A percentile compares a stretch with the other conserved stretches of the same genome.
These are phyloP conservation scores for Datura wrightii DNA, from an alignment of 257 asterid genomes.

Conservation along the genomic window DNA sequence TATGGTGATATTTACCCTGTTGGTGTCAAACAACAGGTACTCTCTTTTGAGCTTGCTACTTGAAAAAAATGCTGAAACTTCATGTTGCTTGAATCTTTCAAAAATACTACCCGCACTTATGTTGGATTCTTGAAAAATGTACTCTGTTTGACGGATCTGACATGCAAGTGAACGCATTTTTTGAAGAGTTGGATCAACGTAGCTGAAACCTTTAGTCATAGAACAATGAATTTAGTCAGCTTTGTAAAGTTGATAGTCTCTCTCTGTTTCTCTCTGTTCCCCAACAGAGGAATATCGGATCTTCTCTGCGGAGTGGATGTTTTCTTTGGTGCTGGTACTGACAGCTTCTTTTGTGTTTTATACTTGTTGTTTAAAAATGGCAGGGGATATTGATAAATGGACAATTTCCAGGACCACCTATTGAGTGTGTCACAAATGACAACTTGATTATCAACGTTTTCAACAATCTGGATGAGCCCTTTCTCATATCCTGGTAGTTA, in stretches of 20 bases:
- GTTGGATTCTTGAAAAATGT: no score
- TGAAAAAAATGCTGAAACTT: no score
- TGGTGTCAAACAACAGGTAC: conserved; percentile 29
- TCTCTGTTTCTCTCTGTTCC: neutral
- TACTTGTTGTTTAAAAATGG: neutral
- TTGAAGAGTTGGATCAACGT: no score
- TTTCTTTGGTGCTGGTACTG: neutral
- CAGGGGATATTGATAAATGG: conserved; percentile 53
- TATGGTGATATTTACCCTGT: conserved; percentile 25
- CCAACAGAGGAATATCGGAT: neutral
- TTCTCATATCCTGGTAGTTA: conserved; percentile 45
- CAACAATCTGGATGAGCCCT: conserved; percentile 49
- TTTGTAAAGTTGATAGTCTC: neutral
- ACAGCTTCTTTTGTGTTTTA: neutral
- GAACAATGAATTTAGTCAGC: neutral
- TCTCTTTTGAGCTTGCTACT: neutral
- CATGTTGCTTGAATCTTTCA: neutral
- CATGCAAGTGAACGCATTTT: neutral
- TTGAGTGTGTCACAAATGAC: conserved; percentile 47
- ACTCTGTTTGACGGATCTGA: neutral
- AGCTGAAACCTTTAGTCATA: neutral
- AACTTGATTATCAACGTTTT: conserved; percentile 46
- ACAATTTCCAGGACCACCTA: conserved; percentile 46
- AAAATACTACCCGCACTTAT: neutral
- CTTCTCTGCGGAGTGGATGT: neutral